Conservation (phyloP, 2,329 filamentous ascomycete species). For the Phyllosticta citriasiana region DNA sequence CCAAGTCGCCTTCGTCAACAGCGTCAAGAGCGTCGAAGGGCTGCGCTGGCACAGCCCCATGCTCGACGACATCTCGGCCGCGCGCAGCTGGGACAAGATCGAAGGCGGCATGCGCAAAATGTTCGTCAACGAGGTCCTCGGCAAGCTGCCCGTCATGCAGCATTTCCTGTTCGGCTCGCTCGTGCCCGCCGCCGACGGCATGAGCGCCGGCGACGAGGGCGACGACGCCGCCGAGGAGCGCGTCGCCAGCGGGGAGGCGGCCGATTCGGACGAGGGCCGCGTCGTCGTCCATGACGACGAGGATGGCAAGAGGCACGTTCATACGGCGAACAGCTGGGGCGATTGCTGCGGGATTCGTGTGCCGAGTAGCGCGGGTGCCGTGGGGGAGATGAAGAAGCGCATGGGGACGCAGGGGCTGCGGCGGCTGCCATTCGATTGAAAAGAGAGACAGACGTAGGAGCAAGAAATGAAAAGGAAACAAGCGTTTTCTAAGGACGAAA, state of each 20-base stretch:
- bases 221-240: slow-evolving; percentile 30
- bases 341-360: slow-evolving; percentile 98
- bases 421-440: slow-evolving; percentile 76
- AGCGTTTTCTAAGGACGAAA: neutral
- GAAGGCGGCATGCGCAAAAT: slow-evolving; percentile 93
- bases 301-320: slow-evolving; percentile 58
- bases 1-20: slow-evolving; percentile 89
- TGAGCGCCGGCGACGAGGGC: slow-evolving; percentile 55
- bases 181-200: slow-evolving; percentile 68
- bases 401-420: slow-evolving; percentile 53
- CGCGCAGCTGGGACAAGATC: slow-evolving; percentile 84
- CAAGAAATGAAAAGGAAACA: neutral
- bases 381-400: slow-evolving; percentile 75
- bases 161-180: slow-evolving; percentile 91
- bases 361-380: slow-evolving; percentile 84
- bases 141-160: slow-evolving; percentile 95
- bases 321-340: slow-evolving; percentile 65
- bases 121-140: slow-evolving; percentile 87
- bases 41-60: slow-evolving; percentile 95
- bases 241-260: slow-evolving; percentile 25
- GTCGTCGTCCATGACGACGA: slow-evolving; percentile 48
- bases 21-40: slow-evolving; percentile 90
- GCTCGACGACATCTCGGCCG: slow-evolving; percentile 92
- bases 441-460: neutral
- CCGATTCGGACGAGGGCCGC: slow-evolving; percentile 37